Conservation (phyloP, 2,329 filamentous ascomycete genomes). For the Ploettnerulaceae sp. region DNA sequence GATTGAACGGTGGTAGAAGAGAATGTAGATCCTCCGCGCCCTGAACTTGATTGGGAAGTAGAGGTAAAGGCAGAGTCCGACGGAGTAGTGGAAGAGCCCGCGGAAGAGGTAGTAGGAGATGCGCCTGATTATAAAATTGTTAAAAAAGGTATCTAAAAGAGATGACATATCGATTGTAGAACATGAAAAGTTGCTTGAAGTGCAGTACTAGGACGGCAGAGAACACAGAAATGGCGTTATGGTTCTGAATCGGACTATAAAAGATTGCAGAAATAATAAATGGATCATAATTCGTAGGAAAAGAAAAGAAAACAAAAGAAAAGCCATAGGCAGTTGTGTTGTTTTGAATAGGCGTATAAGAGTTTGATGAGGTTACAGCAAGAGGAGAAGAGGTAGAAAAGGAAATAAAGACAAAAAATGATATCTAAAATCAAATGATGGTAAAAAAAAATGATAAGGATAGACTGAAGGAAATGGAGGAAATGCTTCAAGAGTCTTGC, state of each 20-base stretch:
- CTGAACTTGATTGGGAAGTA: slow-evolving; percentile 1
- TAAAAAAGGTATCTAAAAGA: slow-evolving; percentile 18
- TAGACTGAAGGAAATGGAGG: neutral
- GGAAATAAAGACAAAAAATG: neutral
- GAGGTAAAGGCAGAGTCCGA: slow-evolving; percentile 14
- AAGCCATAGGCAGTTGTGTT: neutral
- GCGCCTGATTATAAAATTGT: slow-evolving; percentile 19
- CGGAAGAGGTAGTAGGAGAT: slow-evolving; percentile 16
- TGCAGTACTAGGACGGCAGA: slow-evolving; percentile 8
- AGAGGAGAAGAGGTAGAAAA: slow-evolving; percentile 2
- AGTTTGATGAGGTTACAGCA: neutral
- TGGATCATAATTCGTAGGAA: neutral
- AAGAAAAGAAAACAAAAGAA: neutral
- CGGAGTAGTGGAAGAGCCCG: slow-evolving; percentile 10
- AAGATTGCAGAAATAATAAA: slow-evolving; percentile 2
- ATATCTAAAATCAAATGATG: neutral
- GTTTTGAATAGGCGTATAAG: slow-evolving; percentile 5
- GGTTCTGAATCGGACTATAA: slow-evolving; percentile 4
- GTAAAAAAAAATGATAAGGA: slow-evolving; percentile 3
- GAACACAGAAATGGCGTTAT: slow-evolving; percentile 2
- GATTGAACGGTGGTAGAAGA: slow-evolving; percentile 6
- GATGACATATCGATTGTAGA: slow-evolving; percentile 9
- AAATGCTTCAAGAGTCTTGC: slow-evolving; percentile 4
- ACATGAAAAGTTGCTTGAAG: slow-evolving; percentile 14
- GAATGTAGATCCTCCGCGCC: neutral